Base-by-base conservation (phyloP, 495 filamentous ascomycete genomes). In the Penicillium diatomitis region DNA sequence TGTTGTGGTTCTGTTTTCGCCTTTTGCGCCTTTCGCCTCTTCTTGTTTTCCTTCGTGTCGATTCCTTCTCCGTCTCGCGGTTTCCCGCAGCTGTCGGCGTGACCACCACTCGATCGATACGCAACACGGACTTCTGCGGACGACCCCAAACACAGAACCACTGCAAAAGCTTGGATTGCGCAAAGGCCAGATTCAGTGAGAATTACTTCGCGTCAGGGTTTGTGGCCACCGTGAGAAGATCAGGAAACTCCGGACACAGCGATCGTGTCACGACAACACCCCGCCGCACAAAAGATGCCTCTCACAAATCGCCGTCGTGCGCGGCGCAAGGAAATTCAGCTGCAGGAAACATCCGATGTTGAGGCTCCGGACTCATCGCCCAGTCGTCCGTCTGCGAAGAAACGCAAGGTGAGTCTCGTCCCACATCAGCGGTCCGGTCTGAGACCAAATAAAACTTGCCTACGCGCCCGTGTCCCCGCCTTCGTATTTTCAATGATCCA, bases 331-430 rank as follows among this genome's bases (percentile, higher is more conserved):
- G 74, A 71, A 61, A 62, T 67, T 45, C 60, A 68, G 61, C 62
- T 73, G 49, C 69, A 73, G 57, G 64, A 72, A 57, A 73, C 69
- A 6, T 73, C 66, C 40, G 71, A 78, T 49, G 68, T 64, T 52
- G 77, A 80, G 51, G 67, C 70, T 20, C 77, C 72, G 49, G 77
- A 80, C 53, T 87, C 84, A 33, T 88, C 85, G 29, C 84, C 85
- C 31, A 84, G 78, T 60, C 81, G 82, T 46, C 84, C 84, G 5
- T 76, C 81, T 4, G 83, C 81, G 63, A 86, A 85, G 63, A 81
- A 85, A 70, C 85, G 81, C 71, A 86, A 85, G 82, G 84, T 85
- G 69, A 66, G 67, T 69, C 34, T 34, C 20, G 32, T 31, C 31
- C 20, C 33, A 27, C 12, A 27, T 40, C 32, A 11, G 33, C 20